Conservation (phyloP, 768 basidiomycete genomes). For the Hypholoma fasciculare region DNA sequence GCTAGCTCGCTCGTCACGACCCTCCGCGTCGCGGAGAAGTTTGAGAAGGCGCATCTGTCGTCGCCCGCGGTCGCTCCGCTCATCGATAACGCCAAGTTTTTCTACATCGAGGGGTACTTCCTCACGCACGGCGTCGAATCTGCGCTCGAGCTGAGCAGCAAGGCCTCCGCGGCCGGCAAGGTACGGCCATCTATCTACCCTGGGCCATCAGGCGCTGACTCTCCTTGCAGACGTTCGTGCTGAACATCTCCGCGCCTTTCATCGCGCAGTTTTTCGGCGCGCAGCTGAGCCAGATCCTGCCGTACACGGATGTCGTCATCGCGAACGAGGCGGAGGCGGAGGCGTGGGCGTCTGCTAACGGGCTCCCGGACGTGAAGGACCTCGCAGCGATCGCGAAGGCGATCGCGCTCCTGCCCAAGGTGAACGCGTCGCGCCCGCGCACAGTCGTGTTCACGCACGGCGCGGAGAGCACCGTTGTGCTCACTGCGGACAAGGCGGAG, state of each 20-base stretch:
- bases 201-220: background rate
- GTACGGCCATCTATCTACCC: constrained; percentile 32
- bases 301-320: constrained; percentile 87
- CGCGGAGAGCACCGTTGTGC: constrained; percentile 73
- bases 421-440: constrained; percentile 74
- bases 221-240: constrained; percentile 65
- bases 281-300: constrained; percentile 80
- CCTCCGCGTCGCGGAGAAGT: constrained; percentile 88
- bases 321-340: constrained; percentile 97
- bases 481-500: constrained; percentile 54
- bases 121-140: constrained; percentile 86
- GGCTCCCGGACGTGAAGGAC: constrained; percentile 65
- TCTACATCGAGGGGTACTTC: constrained; percentile 98
- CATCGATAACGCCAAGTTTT: constrained; percentile 79
- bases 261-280: constrained; percentile 90
- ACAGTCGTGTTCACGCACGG: constrained; percentile 93
- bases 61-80: constrained; percentile 74
- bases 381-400: constrained; percentile 67
- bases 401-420: constrained; percentile 77
- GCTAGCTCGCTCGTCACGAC: constrained; percentile 89
- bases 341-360: constrained; percentile 76
- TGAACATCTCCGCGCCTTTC: constrained; percentile 98
- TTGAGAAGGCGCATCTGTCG: constrained; percentile 77
- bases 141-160: constrained; percentile 72
- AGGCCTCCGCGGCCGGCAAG: constrained; percentile 76